Conservation (phyloP, 2,329 filamentous ascomycete genomes). For the Penicillium sp. region DNA sequence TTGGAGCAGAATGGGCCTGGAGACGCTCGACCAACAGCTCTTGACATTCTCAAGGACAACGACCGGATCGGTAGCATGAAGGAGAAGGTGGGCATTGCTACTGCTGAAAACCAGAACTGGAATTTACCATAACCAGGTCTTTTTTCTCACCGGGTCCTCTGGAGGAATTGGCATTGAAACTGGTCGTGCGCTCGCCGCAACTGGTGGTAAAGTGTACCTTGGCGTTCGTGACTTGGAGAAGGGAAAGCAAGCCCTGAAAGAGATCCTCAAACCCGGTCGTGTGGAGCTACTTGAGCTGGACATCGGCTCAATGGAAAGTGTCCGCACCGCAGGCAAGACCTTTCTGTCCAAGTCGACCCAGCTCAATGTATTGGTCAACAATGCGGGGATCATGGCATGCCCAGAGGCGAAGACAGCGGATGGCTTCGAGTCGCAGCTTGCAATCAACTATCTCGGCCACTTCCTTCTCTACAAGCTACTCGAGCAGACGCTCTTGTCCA, state of each 20-base stretch:
- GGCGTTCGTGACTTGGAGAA: not conserved
- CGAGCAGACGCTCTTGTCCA: not conserved
- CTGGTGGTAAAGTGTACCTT: not conserved
- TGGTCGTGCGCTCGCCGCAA: not conserved
- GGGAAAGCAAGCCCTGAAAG: not conserved
- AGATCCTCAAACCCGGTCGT: not conserved
- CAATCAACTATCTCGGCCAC: not conserved
- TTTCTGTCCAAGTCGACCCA: not conserved
- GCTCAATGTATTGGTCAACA: not conserved
- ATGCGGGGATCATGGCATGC: not conserved
- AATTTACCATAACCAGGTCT: not conserved
- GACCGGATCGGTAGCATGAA: not conserved
- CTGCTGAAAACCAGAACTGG: not conserved
- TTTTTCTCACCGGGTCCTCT: not conserved
- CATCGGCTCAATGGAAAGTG: not conserved
- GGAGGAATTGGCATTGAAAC: not conserved
- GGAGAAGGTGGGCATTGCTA: not conserved
- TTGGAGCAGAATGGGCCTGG: not conserved
- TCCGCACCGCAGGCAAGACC: not conserved
- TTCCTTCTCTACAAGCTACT: not conserved
- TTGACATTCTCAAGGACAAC: not conserved
- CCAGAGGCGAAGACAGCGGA: not conserved
- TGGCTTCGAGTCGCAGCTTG: not conserved
- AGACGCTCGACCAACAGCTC: not conserved
- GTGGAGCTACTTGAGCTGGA: not conserved